Evolutionary conservation across 768 basidiomycete genomes (phyloP).

Genomic region (Kwoniella sp.): DNA sequence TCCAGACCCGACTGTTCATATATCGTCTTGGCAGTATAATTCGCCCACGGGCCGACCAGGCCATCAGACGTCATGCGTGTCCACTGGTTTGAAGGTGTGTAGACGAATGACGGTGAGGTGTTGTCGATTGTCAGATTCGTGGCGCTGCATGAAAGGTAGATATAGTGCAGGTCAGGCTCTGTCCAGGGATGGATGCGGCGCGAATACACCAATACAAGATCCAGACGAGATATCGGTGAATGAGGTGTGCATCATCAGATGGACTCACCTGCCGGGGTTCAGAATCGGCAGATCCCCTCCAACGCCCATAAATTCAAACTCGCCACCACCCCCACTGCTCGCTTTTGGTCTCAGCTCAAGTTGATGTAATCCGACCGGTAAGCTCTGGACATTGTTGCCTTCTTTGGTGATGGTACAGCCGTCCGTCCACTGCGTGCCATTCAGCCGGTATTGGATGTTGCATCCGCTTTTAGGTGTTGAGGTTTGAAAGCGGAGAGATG

Average conservation of each 20-base stretch:
- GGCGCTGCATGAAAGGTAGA: neutral
- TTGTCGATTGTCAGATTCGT: slow-evolving; percentile 24
- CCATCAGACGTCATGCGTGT: slow-evolving; percentile 6
- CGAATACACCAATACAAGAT: neutral
- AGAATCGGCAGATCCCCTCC: slow-evolving; percentile 15
- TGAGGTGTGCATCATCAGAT: neutral
- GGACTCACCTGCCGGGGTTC: slow-evolving; percentile 13
- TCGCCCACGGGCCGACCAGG: neutral
- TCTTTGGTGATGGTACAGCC: slow-evolving; percentile 5
- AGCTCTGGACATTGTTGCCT: neutral
- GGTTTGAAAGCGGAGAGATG: slow-evolving; percentile 15
- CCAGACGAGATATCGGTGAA: neutral
- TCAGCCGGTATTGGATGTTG: slow-evolving; percentile 17
- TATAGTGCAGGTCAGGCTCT: no score
- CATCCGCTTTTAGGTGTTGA: slow-evolving; percentile 4
- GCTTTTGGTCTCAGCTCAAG: slow-evolving; percentile 8
- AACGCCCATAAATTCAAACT: slow-evolving; percentile 25
- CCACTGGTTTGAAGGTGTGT: slow-evolving; percentile 17
- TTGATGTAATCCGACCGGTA: slow-evolving; percentile 23
- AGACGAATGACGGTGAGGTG: slow-evolving; percentile 18
- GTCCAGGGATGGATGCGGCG: no score
- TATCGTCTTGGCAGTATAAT: slow-evolving; percentile 18
- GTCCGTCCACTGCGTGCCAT: slow-evolving; percentile 16
- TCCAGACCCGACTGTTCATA: slow-evolving; percentile 5
- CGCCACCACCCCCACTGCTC: neutral